These are phyloP conservation scores for Annulohypoxylon truncatum DNA, from an alignment of 2,329 filamentous ascomycete species.

Conservation along the genomic window DNA sequence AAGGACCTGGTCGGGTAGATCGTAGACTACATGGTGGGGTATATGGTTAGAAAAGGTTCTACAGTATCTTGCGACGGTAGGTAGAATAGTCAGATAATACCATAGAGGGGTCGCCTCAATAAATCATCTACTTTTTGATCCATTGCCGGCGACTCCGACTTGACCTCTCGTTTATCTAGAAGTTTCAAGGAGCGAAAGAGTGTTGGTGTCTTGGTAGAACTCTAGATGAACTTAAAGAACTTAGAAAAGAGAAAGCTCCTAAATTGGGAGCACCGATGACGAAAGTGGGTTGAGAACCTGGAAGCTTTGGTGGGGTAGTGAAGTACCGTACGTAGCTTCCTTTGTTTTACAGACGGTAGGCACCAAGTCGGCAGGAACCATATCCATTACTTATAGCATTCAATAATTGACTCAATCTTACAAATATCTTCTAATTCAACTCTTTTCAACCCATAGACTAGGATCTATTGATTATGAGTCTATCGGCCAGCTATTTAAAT, in stretches of 20 bases:
- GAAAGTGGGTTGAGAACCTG: constrained; percentile 28
- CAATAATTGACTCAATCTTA: neutral
- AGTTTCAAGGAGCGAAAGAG: neutral
- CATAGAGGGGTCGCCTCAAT: constrained; percentile 64
- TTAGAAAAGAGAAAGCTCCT: neutral
- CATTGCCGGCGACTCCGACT: constrained; percentile 44
- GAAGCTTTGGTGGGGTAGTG: constrained; percentile 33
- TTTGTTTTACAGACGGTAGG: neutral
- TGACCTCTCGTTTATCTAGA: neutral
- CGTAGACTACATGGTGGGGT: constrained; percentile 71
- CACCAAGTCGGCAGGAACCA: too few species aligned
- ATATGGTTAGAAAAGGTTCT: constrained; percentile 31
- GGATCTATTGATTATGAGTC: constrained; percentile 8
- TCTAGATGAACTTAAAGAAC: neutral
- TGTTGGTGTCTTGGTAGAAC: neutral
- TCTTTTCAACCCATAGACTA: neutral
- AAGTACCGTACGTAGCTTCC: constrained; percentile 9
- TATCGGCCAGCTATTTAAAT: constrained; percentile 16
- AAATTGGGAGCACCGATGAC: constrained; percentile 16
- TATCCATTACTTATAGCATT: neutral
- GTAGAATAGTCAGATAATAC: constrained; percentile 46
- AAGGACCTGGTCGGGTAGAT: constrained; percentile 81
- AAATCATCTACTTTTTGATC: constrained; percentile 59
- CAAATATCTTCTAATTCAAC: neutral
- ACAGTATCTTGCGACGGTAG: constrained; percentile 13